phyloP scores from a whole-genome alignment of 2,329 filamentous ascomycete species.

The Sclerotinia trifoliorum region DNA sequence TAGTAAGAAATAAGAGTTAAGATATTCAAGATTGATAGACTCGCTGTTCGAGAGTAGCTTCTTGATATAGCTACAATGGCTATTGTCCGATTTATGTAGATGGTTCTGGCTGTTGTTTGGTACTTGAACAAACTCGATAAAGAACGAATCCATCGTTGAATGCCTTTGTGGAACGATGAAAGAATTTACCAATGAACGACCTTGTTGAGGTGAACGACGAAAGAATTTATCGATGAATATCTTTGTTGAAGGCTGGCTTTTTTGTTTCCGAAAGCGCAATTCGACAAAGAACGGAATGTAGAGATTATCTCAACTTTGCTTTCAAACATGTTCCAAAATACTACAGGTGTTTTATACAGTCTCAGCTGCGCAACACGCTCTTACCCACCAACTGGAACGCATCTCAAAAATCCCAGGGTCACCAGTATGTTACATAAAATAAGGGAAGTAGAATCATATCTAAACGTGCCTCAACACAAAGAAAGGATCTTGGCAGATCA shows the following conservation, averaged over 20 bases:
- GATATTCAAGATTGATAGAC: not conserved
- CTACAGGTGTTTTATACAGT: not conserved
- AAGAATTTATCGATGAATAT: too few relatives aligned
- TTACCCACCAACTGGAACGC: not conserved
- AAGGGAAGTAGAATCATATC: not conserved
- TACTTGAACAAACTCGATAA: not conserved
- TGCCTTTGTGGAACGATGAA: not conserved
- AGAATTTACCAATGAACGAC: too few relatives aligned
- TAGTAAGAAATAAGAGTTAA: too few relatives aligned
- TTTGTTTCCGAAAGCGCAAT: not conserved
- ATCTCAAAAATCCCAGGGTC: not conserved
- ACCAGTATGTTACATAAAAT: not conserved
- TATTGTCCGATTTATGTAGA: slow-evolving; percentile 13
- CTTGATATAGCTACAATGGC: not conserved
- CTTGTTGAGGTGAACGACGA: not conserved
- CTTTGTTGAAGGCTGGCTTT: not conserved
- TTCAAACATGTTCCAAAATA: not conserved
- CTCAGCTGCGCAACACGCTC: not conserved
- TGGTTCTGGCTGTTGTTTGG: not conserved
- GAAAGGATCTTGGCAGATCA: not conserved
- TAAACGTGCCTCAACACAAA: not conserved
- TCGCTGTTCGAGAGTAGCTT: not conserved
- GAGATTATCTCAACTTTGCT: not conserved
- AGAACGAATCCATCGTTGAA: not conserved
- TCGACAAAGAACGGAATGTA: not conserved